Percentiles rank a stretch among this genome's conserved stretches.
These are phyloP conservation scores for Naganishia kalamii DNA, from an alignment of 768 basidiomycete species.

Conservation along the genomic window DNA sequence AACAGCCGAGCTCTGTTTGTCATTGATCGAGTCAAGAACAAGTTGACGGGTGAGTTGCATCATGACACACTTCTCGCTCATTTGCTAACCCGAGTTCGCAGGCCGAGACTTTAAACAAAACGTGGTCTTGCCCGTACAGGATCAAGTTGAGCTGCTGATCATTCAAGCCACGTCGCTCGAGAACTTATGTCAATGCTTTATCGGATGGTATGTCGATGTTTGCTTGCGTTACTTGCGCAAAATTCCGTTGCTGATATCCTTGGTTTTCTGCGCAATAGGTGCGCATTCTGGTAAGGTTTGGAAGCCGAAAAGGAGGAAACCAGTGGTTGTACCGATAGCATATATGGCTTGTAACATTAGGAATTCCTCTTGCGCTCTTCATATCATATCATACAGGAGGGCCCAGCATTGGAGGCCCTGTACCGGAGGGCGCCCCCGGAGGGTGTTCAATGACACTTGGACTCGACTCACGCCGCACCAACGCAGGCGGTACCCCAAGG, in stretches of 20 bases:
- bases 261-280: slow-evolving; percentile 35
- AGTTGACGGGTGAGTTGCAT: slow-evolving; percentile 65
- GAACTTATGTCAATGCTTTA: slow-evolving; percentile 94
- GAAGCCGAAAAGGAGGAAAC: background rate
- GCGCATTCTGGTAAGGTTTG: slow-evolving; percentile 51
- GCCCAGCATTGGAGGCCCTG: background rate
- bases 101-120: slow-evolving; percentile 92
- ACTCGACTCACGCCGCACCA: slow-evolving; percentile 4
- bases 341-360: background rate
- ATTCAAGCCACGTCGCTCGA: slow-evolving; percentile 86
- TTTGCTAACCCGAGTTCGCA: slow-evolving; percentile 35
- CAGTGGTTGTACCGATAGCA: background rate
- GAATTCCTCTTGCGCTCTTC: background rate
- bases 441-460: slow-evolving; percentile 3
- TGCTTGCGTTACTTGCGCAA: background rate
- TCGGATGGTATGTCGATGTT: slow-evolving; percentile 66
- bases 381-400: background rate
- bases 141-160: slow-evolving; percentile 88
- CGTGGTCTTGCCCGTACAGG: slow-evolving; percentile 61
- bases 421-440: background rate
- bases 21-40: slow-evolving; percentile 89
- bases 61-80: background rate
- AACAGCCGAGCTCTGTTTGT: slow-evolving; percentile 86
- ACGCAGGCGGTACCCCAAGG: background rate
- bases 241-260: background rate